Percentiles rank a stretch among this genome's conserved stretches.
phyloP scores from a whole-genome alignment of 345 rosid genomes.

The Bruguiera gymnorhiza region DNA sequence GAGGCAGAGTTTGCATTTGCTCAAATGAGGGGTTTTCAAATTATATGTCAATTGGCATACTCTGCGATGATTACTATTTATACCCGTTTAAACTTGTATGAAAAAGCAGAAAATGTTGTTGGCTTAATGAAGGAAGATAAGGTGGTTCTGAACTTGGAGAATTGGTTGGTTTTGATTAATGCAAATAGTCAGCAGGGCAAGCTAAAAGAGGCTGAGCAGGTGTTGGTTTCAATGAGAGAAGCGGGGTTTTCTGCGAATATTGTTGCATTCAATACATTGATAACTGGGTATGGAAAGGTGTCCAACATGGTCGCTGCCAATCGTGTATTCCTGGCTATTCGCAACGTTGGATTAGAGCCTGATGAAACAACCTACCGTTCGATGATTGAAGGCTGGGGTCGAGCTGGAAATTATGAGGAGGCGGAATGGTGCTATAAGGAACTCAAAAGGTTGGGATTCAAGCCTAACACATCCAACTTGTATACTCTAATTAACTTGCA shows the following conservation, averaged over 20 bases:
- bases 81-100: constrained; percentile 64
- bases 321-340: constrained; percentile 40
- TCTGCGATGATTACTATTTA: constrained; percentile 84
- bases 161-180: constrained; percentile 84
- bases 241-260: constrained; percentile 53
- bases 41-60: constrained; percentile 81
- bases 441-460: constrained; percentile 59
- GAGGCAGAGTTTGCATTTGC: constrained; percentile 72
- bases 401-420: constrained; percentile 46
- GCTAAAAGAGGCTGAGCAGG: constrained; percentile 63
- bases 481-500: constrained; percentile 72
- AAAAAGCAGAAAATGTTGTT: constrained; percentile 72
- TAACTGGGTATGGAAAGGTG: constrained; percentile 79
- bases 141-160: constrained; percentile 53
- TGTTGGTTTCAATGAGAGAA: constrained; percentile 51
- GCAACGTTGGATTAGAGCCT: constrained; percentile 54
- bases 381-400: constrained; percentile 98
- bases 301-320: constrained; percentile 71
- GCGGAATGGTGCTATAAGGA: constrained; percentile 55
- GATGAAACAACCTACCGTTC: constrained; percentile 84
- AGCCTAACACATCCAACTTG: constrained; percentile 78
- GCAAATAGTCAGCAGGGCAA: constrained; percentile 81
- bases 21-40: constrained; percentile 56
- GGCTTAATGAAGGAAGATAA: constrained; percentile 52
- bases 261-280: constrained; percentile 70